A percentile compares a stretch with the other conserved stretches of the same genome.
Conservation (phyloP, 2,329 filamentous ascomycete genomes). For the Lasiodiplodia gonubiensis region DNA sequence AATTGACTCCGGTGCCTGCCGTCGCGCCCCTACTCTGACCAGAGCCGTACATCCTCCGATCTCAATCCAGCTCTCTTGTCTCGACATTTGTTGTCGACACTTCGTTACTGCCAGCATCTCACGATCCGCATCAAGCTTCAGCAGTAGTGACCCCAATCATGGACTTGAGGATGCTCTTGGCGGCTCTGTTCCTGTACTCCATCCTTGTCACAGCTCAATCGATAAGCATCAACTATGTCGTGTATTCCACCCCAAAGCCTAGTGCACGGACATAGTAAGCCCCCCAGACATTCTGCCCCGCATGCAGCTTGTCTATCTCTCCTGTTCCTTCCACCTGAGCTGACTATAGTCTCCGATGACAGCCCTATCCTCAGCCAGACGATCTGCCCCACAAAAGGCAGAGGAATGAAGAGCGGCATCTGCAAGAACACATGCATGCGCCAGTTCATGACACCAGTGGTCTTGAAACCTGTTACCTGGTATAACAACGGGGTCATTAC, state of each 20-base stretch:
- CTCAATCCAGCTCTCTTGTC: neutral
- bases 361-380: neutral
- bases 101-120: neutral
- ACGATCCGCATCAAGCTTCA: neutral
- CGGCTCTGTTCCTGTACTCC: neutral
- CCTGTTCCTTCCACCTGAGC: neutral
- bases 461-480: neutral
- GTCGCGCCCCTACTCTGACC: neutral
- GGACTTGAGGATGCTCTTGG: neutral
- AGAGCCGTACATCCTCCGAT: neutral
- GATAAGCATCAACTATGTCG: neutral
- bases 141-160: neutral
- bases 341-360: neutral
- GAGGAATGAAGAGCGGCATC: neutral
- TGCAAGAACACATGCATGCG: neutral
- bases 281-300: neutral
- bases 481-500: neutral
- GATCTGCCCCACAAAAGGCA: neutral
- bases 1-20: neutral
- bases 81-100: neutral
- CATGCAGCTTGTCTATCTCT: neutral
- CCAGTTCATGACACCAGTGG: neutral
- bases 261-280: neutral
- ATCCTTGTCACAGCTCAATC: neutral
- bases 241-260: no score